Evolutionary conservation across 1,139 yeast species (phyloP).

Genomic region (Suhomyces anneliseae): DNA sequence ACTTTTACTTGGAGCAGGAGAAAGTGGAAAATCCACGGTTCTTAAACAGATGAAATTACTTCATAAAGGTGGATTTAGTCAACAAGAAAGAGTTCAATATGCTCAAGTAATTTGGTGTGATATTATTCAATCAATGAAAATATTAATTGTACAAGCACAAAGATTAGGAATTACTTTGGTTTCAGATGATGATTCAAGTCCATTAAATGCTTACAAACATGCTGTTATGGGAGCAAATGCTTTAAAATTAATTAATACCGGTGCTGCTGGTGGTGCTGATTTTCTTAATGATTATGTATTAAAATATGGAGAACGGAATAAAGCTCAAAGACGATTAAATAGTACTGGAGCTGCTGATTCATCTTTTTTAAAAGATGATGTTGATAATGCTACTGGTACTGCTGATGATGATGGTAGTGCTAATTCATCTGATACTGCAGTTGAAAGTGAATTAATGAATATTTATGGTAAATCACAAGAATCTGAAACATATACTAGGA

Average conservation of each 20-base stretch:
- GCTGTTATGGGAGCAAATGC: constrained; percentile 57
- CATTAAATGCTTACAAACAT: constrained; percentile 47
- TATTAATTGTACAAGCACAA: constrained; percentile 71
- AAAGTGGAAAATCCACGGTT: constrained; percentile 95
- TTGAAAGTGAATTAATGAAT: constrained; percentile 3
- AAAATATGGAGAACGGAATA: constrained; percentile 58
- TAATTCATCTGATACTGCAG: background rate
- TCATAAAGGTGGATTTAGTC: constrained; percentile 84
- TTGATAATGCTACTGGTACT: too few species aligned
- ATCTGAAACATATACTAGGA: background rate
- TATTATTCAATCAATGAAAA: constrained; percentile 85
- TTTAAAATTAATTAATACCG: constrained; percentile 60
- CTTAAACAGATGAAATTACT: constrained; percentile 83
- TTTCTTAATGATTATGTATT: constrained; percentile 65
- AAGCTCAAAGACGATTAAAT: constrained; percentile 46
- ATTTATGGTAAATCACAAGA: constrained; percentile 4
- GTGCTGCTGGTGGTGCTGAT: constrained; percentile 66
- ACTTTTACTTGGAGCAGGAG: constrained; percentile 88
- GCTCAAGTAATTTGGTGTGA: constrained; percentile 94
- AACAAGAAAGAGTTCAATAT: constrained; percentile 78
- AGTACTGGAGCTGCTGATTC: constrained; percentile 53
- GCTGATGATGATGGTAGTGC: constrained; percentile 1
- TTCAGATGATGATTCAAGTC: constrained; percentile 55
- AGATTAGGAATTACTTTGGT: constrained; percentile 58
- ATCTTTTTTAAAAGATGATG: constrained; percentile 2